Evolutionary conservation across 2,329 filamentous ascomycete genomes (phyloP), one percentile per base, ranked within the genome.

Genomic region (Xylariaceae sp.): DNA sequence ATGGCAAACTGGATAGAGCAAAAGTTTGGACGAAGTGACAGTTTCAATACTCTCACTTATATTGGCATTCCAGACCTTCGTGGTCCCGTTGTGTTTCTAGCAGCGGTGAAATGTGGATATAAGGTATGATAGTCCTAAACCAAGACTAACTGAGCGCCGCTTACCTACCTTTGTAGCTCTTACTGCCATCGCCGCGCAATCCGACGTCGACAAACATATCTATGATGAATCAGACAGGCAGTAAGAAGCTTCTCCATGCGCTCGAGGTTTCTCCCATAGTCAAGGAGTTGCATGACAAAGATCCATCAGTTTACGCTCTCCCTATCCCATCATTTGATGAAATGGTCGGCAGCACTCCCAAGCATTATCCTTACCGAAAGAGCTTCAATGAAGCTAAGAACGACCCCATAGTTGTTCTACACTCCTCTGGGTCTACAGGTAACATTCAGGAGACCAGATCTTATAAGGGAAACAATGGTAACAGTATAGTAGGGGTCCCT

Each of bases 81-180:
- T 7, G 61, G 68, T 20, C 67, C 64, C 20, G 67, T 73, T 40
- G 60, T 66, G 3, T 56, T 73, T 9, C 53, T 72, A 23, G 73
- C 72, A 6, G 69, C 63, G 32, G 68, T 73, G 43, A 74, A 74
- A 55, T 68, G 67, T 29, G 73, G 73, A 2, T 72, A 73, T 44
- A 72, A 71, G 42, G 70, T 62, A 12, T 37, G 32, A 12, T 10
- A 16, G 5, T 16, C 16, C 40, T 41, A 10, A 10, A 12, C 41
- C 7, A 19, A 10, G n/a, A 40, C 10, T 23, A 2, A 14, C 12
- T 37, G 9, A 7, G 14, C 9, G 10, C 32, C 16, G 14, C 46
- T 32, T 20, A 54, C 41, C 14, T 21, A 7, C 18, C 9, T 43
- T 10, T 16, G 12, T 23, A 65, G 59, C 46, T 63, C 19, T 42